Conservation (phyloP, 2,329 filamentous ascomycete genomes). For the Exophiala sp. region DNA sequence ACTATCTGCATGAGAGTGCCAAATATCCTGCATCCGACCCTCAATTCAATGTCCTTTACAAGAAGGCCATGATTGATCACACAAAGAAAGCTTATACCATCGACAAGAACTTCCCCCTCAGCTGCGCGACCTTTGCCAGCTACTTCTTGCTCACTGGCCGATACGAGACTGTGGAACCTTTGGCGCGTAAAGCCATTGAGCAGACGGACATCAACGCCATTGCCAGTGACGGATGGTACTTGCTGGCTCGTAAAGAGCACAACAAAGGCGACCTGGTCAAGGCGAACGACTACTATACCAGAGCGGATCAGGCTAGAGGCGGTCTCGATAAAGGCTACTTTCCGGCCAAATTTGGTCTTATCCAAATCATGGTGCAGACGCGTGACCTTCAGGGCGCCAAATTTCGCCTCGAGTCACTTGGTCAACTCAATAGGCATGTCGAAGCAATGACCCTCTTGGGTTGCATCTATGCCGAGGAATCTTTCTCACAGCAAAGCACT, state of each 20-base stretch:
- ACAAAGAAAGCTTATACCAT: slow-evolving; percentile 90
- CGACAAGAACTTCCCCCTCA: slow-evolving; percentile 83
- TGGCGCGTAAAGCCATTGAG: slow-evolving; percentile 90
- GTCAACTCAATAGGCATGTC: slow-evolving; percentile 68
- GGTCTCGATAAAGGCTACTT: slow-evolving; percentile 86
- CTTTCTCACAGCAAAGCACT: slow-evolving; percentile 69
- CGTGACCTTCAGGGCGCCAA: slow-evolving; percentile 88
- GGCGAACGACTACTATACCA: slow-evolving; percentile 79
- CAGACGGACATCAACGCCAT: slow-evolving; percentile 94
- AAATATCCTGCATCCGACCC: slow-evolving; percentile 77
- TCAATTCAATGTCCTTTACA: slow-evolving; percentile 78
- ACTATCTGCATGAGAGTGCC: slow-evolving; percentile 80
- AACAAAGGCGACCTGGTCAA: slow-evolving; percentile 67
- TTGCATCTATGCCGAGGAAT: slow-evolving; percentile 88
- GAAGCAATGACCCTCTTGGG: slow-evolving; percentile 91
- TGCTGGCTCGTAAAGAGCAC: slow-evolving; percentile 86
- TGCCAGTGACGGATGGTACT: slow-evolving; percentile 95
- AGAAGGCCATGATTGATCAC: slow-evolving; percentile 89
- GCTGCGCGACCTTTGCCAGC: slow-evolving; percentile 80
- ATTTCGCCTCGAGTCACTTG: slow-evolving; percentile 84
- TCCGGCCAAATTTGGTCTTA: slow-evolving; percentile 88
- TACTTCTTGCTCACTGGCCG: slow-evolving; percentile 84
- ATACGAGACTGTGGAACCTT: slow-evolving; percentile 71
- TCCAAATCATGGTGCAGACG: slow-evolving; percentile 74
- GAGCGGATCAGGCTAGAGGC: slow-evolving; percentile 85